phyloP scores from a whole-genome alignment of 2,329 filamentous ascomycete species.

The Ophiostoma ulmi region DNA sequence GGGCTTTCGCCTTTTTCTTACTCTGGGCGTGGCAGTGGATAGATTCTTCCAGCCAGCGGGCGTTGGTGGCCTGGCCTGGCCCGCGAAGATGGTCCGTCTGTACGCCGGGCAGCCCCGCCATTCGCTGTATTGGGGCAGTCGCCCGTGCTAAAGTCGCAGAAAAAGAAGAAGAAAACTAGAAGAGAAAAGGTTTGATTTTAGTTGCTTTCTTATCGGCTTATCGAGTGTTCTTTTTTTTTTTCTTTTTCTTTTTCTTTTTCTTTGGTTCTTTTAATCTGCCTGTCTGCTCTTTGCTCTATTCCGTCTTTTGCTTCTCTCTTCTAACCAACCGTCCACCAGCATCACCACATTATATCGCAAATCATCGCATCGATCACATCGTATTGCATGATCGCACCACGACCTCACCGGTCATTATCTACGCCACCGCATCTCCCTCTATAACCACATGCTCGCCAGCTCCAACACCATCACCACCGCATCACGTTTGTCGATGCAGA shows the following conservation, averaged over 20 bases:
- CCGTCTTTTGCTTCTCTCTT: neutral
- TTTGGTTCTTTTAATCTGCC: neutral
- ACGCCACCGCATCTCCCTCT: neutral
- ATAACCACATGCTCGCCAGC: conserved; percentile 39
- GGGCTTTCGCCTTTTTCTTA: neutral
- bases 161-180: neutral
- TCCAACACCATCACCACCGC: conserved; percentile 23
- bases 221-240: neutral
- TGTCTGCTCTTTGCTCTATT: neutral
- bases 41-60: neutral
- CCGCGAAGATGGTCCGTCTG: neutral
- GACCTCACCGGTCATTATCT: neutral
- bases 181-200: conserved; percentile 3
- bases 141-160: conserved; percentile 1
- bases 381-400: neutral
- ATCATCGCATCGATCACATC: neutral
- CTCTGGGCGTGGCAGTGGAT: neutral
- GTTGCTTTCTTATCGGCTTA: conserved; percentile 16
- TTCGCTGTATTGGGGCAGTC: conserved; percentile 10
- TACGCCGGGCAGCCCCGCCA: conserved; percentile 10
- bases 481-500: conserved; percentile 29
- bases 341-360: neutral
- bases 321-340: neutral
- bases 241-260: conserved; percentile 5
- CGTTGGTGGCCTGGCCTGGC: conserved; percentile 11